phyloP scores from a whole-genome alignment of 768 basidiomycete species.

The Mycena filopes region DNA sequence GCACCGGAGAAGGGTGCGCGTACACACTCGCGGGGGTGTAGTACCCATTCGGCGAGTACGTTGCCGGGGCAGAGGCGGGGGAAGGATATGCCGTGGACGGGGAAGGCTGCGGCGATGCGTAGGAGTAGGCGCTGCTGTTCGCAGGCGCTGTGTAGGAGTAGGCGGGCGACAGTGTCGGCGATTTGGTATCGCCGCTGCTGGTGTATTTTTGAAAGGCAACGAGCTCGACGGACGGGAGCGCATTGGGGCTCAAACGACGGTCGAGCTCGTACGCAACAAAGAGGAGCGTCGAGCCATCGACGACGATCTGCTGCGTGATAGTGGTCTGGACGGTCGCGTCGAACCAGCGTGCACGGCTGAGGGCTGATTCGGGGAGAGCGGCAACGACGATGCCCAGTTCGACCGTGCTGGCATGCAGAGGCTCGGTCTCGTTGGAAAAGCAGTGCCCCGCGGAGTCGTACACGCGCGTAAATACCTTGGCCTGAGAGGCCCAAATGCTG shows the following conservation, averaged over 20 bases:
- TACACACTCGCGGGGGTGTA: neutral
- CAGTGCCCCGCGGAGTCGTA: conserved; percentile 59
- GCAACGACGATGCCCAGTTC: conserved; percentile 63
- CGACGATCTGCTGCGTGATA: conserved; percentile 76
- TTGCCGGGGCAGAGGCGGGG: neutral
- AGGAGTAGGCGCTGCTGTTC: neutral
- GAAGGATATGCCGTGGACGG: neutral
- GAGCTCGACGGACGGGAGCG: conserved; percentile 70
- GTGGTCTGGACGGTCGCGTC: conserved; percentile 65
- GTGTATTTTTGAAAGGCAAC: conserved; percentile 57
- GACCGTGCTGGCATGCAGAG: conserved; percentile 59
- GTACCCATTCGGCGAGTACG: conserved; percentile 17
- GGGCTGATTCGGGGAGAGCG: conserved; percentile 72
- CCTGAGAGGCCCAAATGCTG: conserved; percentile 61
- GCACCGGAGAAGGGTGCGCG: neutral
- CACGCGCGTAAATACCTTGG: conserved; percentile 72
- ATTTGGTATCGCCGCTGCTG: conserved; percentile 8
- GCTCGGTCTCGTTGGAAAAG: conserved; percentile 62
- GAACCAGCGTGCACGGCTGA: conserved; percentile 77
- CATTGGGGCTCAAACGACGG: conserved; percentile 56
- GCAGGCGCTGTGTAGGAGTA: conserved; percentile 9
- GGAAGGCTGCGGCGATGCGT: neutral
- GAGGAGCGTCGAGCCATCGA: conserved; percentile 71
- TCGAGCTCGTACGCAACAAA: conserved; percentile 77
- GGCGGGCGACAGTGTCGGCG: neutral